Percentiles rank a stretch among this genome's conserved stretches.
Evolutionary conservation across 495 filamentous ascomycete genomes (phyloP).

Genomic region (Astrothelium macrocarpum): DNA sequence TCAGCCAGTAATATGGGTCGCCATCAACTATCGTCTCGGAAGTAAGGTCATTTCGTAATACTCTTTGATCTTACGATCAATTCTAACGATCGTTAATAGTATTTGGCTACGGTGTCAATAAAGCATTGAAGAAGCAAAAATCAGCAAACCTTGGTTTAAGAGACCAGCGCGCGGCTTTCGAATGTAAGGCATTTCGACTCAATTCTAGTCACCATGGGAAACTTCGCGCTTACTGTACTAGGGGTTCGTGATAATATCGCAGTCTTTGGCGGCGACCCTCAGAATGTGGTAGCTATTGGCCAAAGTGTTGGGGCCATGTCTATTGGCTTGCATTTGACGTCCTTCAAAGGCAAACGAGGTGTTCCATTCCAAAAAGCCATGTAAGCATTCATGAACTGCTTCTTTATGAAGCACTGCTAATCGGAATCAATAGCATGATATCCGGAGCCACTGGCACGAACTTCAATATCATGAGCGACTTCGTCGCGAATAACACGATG

Average conservation of each 20-base stretch:
- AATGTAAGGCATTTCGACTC: conserved; percentile 20
- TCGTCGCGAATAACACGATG: background rate
- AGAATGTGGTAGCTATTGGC: conserved; percentile 9
- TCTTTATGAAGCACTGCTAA: background rate
- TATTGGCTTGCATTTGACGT: conserved; percentile 9
- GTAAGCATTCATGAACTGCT: background rate
- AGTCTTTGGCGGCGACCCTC: conserved; percentile 39
- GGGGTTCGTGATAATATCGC: conserved; percentile 56
- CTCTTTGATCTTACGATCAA: background rate
- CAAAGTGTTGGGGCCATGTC: conserved; percentile 14
- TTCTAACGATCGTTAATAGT: background rate
- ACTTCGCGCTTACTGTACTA: background rate
- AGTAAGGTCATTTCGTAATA: conserved; percentile 17
- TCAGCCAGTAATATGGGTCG: conserved; percentile 36
- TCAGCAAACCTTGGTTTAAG: conserved; percentile 34
- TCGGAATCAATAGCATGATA: background rate
- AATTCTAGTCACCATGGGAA: background rate
- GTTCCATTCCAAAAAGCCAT: conserved; percentile 9
- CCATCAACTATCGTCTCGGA: conserved; percentile 40
- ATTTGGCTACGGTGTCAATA: background rate
- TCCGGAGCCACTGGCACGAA: background rate
- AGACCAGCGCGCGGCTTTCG: conserved; percentile 38
- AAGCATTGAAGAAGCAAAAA: conserved; percentile 6
- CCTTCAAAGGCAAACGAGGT: conserved; percentile 1
- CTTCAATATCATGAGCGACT: background rate